Base-by-base conservation (phyloP, 1,284 basidiomycete species). In the Agaricales sp. region DNA sequence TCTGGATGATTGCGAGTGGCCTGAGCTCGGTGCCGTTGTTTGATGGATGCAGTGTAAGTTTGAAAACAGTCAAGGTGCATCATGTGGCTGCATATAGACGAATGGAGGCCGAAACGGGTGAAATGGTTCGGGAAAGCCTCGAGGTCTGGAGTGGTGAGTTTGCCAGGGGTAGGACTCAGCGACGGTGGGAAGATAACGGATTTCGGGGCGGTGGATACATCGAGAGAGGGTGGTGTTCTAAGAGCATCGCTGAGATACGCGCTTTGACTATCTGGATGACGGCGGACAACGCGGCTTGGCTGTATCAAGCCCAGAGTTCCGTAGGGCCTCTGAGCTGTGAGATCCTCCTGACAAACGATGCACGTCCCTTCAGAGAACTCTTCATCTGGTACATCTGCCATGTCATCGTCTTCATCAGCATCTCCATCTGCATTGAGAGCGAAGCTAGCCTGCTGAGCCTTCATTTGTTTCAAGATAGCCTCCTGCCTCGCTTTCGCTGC, bases 51-150 rank as follows among this genome's bases (percentile, higher is more conserved):
- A 57, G 81, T 92, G 64, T 99, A 99, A 1, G 86, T 84, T 51
- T 87, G 83, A 69, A 99, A 97, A 67, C 96, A 99, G 38, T 85
- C 80, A 53, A 95, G 69, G 67, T 99, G 96, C 94, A 99, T 99
- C 74, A 94, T 83, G 63, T 99, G 96, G 30, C 87, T 92, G 65
- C 95, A 99, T 21, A 93, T 86, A 2, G 93, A 94, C 2, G 86
- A 74, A 60, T 94, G 78, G 22, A 98, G 70, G 3, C 95, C 96
- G 57, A 93, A 92, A 23, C 82, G 80, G 13, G 85, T 86, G 54
- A 77, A 78, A 26, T 75, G 69, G 0, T 78, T 62, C 0, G 89
- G 84, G 65, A 92, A 93, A 0, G 80, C 85, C 8, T 45, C 44
- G 6, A 45, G 21, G 12, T 45, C 24, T 2, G 69, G 65, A 4